Conservation (phyloP, 495 filamentous ascomycete species). For the Physcia stellaris region DNA sequence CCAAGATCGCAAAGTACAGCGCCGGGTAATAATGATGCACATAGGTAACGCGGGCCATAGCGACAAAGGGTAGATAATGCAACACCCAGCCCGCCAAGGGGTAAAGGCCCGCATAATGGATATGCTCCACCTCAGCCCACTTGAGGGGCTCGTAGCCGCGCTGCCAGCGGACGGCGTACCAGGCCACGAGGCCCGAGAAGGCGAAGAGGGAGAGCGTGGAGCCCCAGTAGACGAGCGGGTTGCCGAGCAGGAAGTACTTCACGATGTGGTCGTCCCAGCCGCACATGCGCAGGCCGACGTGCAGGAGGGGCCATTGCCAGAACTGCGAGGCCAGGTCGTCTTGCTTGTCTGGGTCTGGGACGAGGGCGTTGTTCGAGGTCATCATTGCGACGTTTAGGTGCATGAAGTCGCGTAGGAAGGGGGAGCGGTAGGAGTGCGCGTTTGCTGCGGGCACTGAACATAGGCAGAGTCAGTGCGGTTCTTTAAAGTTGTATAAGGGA, state of each 20-base stretch:
- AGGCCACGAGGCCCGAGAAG: slow-evolving; percentile 56
- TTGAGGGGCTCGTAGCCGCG: slow-evolving; percentile 80
- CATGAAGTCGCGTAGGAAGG: slow-evolving; percentile 92
- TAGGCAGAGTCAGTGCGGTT: slow-evolving; percentile 12
- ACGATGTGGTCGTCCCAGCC: slow-evolving; percentile 91
- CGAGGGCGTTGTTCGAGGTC: slow-evolving; percentile 97
- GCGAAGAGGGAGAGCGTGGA: slow-evolving; percentile 63
- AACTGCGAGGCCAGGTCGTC: slow-evolving; percentile 93
- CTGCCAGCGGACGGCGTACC: slow-evolving; percentile 93
- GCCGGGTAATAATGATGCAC: slow-evolving; percentile 99
- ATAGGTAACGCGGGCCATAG: slow-evolving; percentile 97
- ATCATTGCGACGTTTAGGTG: slow-evolving; percentile 99
- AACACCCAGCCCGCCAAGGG: slow-evolving; percentile 88
- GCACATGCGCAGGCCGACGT: slow-evolving; percentile 96
- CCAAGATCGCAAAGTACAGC: slow-evolving; percentile 93
- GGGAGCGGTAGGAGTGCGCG: slow-evolving; percentile 87
- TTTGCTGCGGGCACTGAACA: slow-evolving; percentile 86
- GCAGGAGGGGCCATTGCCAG: slow-evolving; percentile 96
- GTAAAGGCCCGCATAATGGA: slow-evolving; percentile 88
- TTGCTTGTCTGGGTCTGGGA: slow-evolving; percentile 97
- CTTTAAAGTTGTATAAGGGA: neutral
- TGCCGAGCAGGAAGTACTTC: slow-evolving; percentile 97
- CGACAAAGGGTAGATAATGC: slow-evolving; percentile 88
- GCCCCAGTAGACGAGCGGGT: slow-evolving; percentile 93
- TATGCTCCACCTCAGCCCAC: slow-evolving; percentile 68